Evolutionary conservation across 352 stramenopile genomes (phyloP).

Genomic region (Phytophthora podocarpi): DNA sequence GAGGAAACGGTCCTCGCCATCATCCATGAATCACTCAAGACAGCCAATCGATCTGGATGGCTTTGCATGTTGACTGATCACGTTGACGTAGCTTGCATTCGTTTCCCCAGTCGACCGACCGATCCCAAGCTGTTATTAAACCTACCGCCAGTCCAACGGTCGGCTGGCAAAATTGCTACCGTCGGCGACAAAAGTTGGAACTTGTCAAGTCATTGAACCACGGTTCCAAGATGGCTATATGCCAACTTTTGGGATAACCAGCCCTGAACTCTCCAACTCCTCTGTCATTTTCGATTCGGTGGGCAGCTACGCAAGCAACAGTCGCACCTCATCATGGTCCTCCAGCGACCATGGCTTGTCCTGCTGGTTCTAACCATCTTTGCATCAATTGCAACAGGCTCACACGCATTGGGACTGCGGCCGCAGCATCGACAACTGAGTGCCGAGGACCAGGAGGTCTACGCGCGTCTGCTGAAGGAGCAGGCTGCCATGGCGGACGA

Average conservation of each 20-base stretch:
- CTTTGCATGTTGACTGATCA: slow-evolving; percentile 7
- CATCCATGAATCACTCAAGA: neutral
- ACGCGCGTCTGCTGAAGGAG: slow-evolving; percentile 26
- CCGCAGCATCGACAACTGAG: slow-evolving; percentile 27
- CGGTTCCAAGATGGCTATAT: too few species aligned
- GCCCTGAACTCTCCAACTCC: slow-evolving; percentile 15
- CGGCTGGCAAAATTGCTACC: slow-evolving; percentile 16
- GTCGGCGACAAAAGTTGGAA: too few species aligned
- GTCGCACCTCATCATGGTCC: neutral
- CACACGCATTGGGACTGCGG: neutral
- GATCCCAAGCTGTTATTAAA: neutral
- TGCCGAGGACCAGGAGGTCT: slow-evolving; percentile 21
- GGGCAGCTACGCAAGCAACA: neutral
- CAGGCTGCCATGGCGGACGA: slow-evolving; percentile 32
- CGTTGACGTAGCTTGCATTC: neutral
- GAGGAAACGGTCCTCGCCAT: neutral
- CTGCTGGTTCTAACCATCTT: slow-evolving; percentile 14
- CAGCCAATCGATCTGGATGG: neutral
- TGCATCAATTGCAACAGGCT: neutral
- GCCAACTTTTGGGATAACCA: slow-evolving; percentile 4
- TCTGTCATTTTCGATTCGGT: slow-evolving; percentile 13
- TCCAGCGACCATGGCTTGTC: slow-evolving; percentile 1
- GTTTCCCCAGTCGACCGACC: neutral
- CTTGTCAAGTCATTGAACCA: too few species aligned
- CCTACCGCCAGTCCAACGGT: slow-evolving; percentile 11